Conservation (phyloP, 2,329 filamentous ascomycete genomes). For the Chaetomium strumarium region DNA sequence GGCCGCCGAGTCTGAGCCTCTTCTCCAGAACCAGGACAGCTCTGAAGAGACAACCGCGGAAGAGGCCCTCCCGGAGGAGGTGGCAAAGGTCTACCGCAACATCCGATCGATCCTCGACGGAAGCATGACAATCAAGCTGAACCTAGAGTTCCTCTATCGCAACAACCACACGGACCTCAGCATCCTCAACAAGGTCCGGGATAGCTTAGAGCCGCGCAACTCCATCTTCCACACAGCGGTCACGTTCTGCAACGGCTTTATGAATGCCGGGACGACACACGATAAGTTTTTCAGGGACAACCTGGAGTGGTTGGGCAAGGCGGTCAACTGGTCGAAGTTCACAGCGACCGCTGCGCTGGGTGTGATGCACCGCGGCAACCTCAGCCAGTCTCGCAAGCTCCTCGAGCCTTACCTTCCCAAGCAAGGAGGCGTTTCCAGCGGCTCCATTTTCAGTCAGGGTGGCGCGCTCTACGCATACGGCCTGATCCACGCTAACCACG, state of each 20-base stretch:
- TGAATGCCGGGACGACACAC: constrained; percentile 97
- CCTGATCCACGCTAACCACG: constrained; percentile 95
- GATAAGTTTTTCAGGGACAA: constrained; percentile 99
- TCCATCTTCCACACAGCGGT: constrained; percentile 98
- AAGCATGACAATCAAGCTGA: constrained; percentile 88
- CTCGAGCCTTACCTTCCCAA: constrained; percentile 91
- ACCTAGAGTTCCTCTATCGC: constrained; percentile 92
- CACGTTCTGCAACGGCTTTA: constrained; percentile 96
- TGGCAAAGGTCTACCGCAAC: constrained; percentile 53
- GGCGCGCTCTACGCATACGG: constrained; percentile 94
- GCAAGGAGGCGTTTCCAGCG: constrained; percentile 63
- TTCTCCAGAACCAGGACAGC: constrained; percentile 44
- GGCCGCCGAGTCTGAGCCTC: constrained; percentile 41
- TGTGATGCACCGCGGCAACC: constrained; percentile 93
- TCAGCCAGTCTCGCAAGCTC: constrained; percentile 87
- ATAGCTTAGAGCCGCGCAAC: constrained; percentile 91
- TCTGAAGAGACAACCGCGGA: constrained; percentile 41
- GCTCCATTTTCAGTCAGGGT: constrained; percentile 92
- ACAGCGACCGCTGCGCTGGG: constrained; percentile 93
- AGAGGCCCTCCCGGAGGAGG: constrained; percentile 41
- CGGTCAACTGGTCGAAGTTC: constrained; percentile 99
- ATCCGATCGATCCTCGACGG: constrained; percentile 71
- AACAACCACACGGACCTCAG: constrained; percentile 90
- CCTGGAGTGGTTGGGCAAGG: constrained; percentile 94
- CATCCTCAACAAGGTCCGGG: constrained; percentile 92